A percentile compares a stretch with the other conserved stretches of the same genome.
Conservation (phyloP, 2,329 filamentous ascomycete genomes). For the Saccharata proteae region DNA sequence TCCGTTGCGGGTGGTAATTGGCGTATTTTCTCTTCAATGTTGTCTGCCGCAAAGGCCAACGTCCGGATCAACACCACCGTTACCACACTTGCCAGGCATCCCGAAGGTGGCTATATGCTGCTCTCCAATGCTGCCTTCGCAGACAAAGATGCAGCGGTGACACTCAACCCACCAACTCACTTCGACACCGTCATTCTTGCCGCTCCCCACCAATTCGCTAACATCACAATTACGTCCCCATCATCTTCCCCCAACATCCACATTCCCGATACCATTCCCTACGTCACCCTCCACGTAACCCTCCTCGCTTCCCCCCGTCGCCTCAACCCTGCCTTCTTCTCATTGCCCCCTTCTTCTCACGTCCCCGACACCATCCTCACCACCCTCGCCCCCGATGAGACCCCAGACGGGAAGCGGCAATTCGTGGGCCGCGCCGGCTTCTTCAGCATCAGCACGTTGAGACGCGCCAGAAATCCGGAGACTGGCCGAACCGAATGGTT, state of each 20-base stretch:
- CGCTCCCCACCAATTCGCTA: conserved; percentile 68
- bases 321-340: conserved; percentile 65
- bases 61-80: conserved; percentile 59
- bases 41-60: conserved; percentile 36
- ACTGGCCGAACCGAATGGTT: conserved; percentile 37
- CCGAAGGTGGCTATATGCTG: conserved; percentile 32
- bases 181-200: conserved; percentile 80
- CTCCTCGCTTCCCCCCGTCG: conserved; percentile 67
- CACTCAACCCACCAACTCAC: conserved; percentile 12
- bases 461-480: conserved; percentile 47
- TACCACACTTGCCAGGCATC: conserved; percentile 25
- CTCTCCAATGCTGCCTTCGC: conserved; percentile 18
- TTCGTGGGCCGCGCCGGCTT: conserved; percentile 58
- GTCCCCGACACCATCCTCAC: conserved; percentile 72
- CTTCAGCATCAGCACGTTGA: conserved; percentile 72
- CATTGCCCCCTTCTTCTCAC: conserved; percentile 41
- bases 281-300: conserved; percentile 78
- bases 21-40: conserved; percentile 82
- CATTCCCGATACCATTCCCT: conserved; percentile 67
- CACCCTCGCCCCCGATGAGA: conserved; percentile 54
- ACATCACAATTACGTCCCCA: conserved; percentile 44
- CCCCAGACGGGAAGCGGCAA: conserved; percentile 39
- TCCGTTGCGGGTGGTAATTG: conserved; percentile 78
- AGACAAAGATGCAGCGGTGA: background rate
- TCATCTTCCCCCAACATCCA: conserved; percentile 31